Percentiles rank a stretch among this genome's conserved stretches.
phyloP scores from a whole-genome alignment of 78 protist genomes.

The Protostelium mycophagum region DNA sequence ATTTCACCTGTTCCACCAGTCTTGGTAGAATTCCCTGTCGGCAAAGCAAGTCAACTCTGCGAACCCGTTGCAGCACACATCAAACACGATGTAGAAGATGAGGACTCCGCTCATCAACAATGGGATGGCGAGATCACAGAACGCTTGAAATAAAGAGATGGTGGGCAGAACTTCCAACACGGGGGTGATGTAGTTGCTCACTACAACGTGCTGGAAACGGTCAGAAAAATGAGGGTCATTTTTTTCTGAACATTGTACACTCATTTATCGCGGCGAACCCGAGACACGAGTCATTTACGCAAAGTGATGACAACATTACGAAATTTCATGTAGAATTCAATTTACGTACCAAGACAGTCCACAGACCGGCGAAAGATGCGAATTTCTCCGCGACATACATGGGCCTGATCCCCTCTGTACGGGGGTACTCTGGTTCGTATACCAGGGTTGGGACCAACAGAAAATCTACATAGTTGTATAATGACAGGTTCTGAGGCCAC shows the following conservation, averaged over 20 bases:
- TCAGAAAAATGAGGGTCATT: not conserved
- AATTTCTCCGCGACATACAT: constrained; percentile 33
- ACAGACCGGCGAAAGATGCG: constrained; percentile 14
- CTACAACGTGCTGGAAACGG: not conserved
- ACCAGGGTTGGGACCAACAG: constrained; percentile 58
- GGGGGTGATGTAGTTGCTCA: not conserved
- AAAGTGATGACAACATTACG: not conserved
- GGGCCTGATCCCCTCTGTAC: constrained; percentile 30
- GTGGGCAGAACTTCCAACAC: not conserved
- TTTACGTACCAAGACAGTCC: constrained; percentile 36
- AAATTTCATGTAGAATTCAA: not conserved
- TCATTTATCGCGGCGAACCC: constrained; percentile 41
- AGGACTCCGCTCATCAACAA: constrained; percentile 16
- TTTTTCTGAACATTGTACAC: constrained; percentile 35
- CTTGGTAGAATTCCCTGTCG: constrained; percentile 74
- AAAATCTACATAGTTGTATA: constrained; percentile 25
- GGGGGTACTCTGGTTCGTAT: constrained; percentile 52
- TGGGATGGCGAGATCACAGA: constrained; percentile 24
- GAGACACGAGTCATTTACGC: not conserved
- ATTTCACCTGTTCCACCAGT: constrained; percentile 73
- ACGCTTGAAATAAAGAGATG: not conserved
- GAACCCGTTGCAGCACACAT: constrained; percentile 64
- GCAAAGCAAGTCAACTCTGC: constrained; percentile 72
- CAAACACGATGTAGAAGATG: constrained; percentile 76
- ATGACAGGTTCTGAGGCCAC: constrained; percentile 2